Evolutionary conservation across 805 yeast species (phyloP), one percentile per base, ranked within the genome.

Genomic region (Myxozyma udenii): DNA sequence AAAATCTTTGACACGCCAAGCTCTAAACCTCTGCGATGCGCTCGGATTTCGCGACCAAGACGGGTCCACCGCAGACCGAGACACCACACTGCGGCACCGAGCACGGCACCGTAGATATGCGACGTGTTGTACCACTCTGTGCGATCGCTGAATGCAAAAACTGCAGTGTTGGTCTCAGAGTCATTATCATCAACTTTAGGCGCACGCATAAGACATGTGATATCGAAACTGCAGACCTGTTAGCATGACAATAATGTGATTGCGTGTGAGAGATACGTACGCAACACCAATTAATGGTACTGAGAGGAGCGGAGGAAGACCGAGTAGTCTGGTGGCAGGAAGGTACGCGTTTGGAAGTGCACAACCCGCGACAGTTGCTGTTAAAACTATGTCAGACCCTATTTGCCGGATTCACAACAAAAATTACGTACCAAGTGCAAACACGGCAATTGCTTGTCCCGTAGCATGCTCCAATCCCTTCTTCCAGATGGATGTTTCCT

Each of bases 51-150:
- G 16, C 18, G 12, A 7, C 58, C 58, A 3, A 43, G 44, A 3
- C 36, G 11, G 5, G 55, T 51, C 58, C 58, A 54, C n/a, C 58
- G 41, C 26, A 41, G 41, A 9, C 24, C 18, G n/a, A 30, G 18
- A 32, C 46, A 54, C 58, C 58, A 54, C 14, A 50, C 16, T n/a
- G 23, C 32, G 11, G 43, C 32, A 12, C 58, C 58, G 22, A 41
- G 55, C 7, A 46, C 23, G 43, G 40, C 12, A 18, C 58, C 58
- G 36, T 53, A 53, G n/a, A 53, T 28, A 18, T 50, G 55, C 37
- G 46, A 44, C 22, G 46, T 33, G 32, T 50, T 37, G 14, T 16
- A 25, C 18, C 22, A 18, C 4, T 39, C 35, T 4, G 41, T 11
- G 2, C 26, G 4, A 3, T 33, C 32, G 4, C 18, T 5, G 18